phyloP scores from a whole-genome alignment of 2,329 filamentous ascomycete genomes.

The Knoxdaviesia capensis region DNA sequence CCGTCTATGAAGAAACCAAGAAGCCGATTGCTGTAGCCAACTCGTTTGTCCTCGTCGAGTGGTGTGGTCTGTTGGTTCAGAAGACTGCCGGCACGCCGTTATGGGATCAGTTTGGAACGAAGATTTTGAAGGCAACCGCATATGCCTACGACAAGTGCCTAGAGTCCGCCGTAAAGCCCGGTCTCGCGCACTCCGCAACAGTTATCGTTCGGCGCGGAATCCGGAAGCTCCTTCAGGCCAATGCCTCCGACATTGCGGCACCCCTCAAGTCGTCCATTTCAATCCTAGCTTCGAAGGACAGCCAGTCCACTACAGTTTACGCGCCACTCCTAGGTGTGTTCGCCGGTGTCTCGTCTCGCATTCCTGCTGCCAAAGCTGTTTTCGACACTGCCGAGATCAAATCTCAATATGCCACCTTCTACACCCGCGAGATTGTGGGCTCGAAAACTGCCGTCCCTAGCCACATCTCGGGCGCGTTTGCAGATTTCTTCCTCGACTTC shows the following conservation, averaged over 20 bases:
- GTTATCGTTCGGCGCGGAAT: slow-evolving; percentile 63
- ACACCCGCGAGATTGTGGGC: slow-evolving; percentile 64
- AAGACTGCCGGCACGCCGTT: slow-evolving; percentile 38
- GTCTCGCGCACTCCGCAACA: slow-evolving; percentile 52
- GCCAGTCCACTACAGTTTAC: slow-evolving; percentile 46
- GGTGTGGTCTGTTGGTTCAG: slow-evolving; percentile 66
- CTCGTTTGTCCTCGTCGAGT: slow-evolving; percentile 79
- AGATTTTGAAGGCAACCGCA: slow-evolving; percentile 49
- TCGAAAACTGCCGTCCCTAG: slow-evolving; percentile 51
- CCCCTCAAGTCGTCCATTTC: slow-evolving; percentile 42
- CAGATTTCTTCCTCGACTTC: slow-evolving; percentile 68
- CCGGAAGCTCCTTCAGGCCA: slow-evolving; percentile 46
- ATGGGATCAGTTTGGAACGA: slow-evolving; percentile 44
- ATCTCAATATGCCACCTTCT: slow-evolving; percentile 60
- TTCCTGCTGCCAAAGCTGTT: slow-evolving; percentile 38
- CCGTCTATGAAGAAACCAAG: slow-evolving; percentile 49
- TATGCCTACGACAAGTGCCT: slow-evolving; percentile 62
- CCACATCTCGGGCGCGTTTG: slow-evolving; percentile 53
- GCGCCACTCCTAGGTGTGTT: slow-evolving; percentile 66
- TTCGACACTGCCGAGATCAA: slow-evolving; percentile 39
- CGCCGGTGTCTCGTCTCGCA: slow-evolving; percentile 65
- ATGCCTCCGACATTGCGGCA: slow-evolving; percentile 34
- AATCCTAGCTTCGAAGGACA: slow-evolving; percentile 46
- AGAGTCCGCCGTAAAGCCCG: slow-evolving; percentile 38
- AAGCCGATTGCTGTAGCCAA: slow-evolving; percentile 64